phyloP scores from a whole-genome alignment of 2,329 filamentous ascomycete genomes.

The Neophaeococcomyces aloes region DNA sequence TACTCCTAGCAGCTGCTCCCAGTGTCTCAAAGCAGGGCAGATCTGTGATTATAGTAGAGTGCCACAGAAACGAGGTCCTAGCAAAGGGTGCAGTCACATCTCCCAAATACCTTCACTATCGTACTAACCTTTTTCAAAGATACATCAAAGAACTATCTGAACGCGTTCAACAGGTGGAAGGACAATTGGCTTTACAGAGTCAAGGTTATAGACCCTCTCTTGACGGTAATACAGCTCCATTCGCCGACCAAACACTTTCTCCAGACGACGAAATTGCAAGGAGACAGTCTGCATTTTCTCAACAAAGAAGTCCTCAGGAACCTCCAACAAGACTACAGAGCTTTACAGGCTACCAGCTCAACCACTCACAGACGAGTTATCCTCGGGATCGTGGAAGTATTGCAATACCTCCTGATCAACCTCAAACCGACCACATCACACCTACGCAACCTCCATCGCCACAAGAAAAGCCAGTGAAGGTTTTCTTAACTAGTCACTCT shows the following conservation, averaged over 20 bases:
- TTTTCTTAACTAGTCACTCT: constrained; percentile 9
- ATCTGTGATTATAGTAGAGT: constrained; percentile 75
- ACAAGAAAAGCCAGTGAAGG: constrained; percentile 4
- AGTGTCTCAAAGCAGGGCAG: constrained; percentile 67
- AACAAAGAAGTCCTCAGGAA: constrained; percentile 28
- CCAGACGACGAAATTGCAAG: constrained; percentile 35
- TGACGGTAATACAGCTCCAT: constrained; percentile 13
- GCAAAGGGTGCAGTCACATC: constrained; percentile 57
- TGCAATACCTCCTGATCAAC: constrained; percentile 20
- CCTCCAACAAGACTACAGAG: constrained; percentile 17
- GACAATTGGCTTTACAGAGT: constrained; percentile 49
- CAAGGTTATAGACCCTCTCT: constrained; percentile 31
- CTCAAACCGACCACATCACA: constrained; percentile 5
- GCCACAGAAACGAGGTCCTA: constrained; percentile 78
- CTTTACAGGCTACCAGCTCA: constrained; percentile 12
- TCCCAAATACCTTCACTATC: neutral
- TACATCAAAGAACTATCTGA: constrained; percentile 91
- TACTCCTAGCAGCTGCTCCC: constrained; percentile 60
- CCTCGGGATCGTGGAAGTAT: constrained; percentile 16
- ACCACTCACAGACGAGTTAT: constrained; percentile 4
- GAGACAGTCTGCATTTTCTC: constrained; percentile 37
- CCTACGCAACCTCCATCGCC: constrained; percentile 7
- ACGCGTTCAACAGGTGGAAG: constrained; percentile 70
- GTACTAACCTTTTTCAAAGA: constrained; percentile 31
- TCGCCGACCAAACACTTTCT: constrained; percentile 40